Conservation (phyloP, 345 rosid genomes). For the Draba incana region DNA sequence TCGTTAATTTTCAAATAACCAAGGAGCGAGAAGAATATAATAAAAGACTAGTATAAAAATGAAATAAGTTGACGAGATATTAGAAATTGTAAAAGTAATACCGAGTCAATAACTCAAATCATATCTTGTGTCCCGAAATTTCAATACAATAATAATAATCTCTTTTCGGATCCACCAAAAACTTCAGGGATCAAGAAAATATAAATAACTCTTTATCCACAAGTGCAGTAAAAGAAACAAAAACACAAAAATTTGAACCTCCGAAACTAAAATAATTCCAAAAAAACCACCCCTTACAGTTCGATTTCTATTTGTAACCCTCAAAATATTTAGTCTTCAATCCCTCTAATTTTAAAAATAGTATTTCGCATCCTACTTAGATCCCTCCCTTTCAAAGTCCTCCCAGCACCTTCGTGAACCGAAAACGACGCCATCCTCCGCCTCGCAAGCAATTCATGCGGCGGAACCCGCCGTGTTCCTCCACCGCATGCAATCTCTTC, state of each 20-base stretch:
- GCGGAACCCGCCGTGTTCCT: constrained; percentile 62
- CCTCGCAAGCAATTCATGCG: constrained; percentile 82
- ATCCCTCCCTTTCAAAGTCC: constrained; percentile 98
- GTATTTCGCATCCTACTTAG: constrained; percentile 91
- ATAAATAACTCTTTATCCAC: too few relatives aligned
- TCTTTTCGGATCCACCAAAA: not conserved
- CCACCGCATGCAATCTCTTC: constrained; percentile 46
- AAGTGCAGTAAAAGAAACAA: not conserved
- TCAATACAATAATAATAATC: constrained; percentile 25
- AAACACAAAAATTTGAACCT: not conserved
- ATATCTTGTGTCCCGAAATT: constrained; percentile 28
- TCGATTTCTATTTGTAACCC: constrained; percentile 18
- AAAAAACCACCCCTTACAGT: constrained; percentile 10
- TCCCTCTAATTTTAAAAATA: constrained; percentile 91
- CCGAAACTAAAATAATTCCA: constrained; percentile 10
- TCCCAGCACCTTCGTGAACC: constrained; percentile 94
- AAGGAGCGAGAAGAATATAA: constrained; percentile 12
- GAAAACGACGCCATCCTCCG: constrained; percentile 88
- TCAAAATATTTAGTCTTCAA: constrained; percentile 58
- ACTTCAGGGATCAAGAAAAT: too few relatives aligned
- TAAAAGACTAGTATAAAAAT: constrained; percentile 3
- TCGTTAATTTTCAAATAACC: not conserved
- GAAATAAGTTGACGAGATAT: not conserved
- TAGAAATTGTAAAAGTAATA: not conserved
- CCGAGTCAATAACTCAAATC: constrained; percentile 14